Evolutionary conservation across 2,329 filamentous ascomycete genomes (phyloP).

Genomic region (Aspergillus tanneri): DNA sequence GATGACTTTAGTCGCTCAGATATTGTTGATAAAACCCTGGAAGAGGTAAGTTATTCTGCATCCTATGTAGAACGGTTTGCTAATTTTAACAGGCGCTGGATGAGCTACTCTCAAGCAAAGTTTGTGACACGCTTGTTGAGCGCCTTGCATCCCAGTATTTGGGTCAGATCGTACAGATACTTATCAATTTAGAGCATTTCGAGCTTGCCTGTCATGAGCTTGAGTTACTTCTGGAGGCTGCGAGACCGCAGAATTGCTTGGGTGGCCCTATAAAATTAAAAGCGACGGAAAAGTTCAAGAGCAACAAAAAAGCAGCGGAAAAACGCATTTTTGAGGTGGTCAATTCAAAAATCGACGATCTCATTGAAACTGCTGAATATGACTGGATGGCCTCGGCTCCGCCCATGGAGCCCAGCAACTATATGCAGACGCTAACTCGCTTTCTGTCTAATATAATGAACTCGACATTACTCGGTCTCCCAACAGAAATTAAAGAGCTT

Average conservation of each 20-base stretch:
- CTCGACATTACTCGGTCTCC: slow-evolving; percentile 87
- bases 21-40: slow-evolving; percentile 86
- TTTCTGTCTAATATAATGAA: slow-evolving; percentile 97
- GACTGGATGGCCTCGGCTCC: slow-evolving; percentile 71
- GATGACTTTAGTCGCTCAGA: slow-evolving; percentile 91
- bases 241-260: slow-evolving; percentile 74
- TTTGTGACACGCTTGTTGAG: slow-evolving; percentile 86
- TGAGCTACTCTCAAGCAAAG: slow-evolving; percentile 86
- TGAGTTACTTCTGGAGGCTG: slow-evolving; percentile 79
- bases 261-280: slow-evolving; percentile 75
- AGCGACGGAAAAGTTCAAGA: slow-evolving; percentile 82
- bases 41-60: slow-evolving; percentile 57
- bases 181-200: slow-evolving; percentile 97
- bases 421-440: slow-evolving; percentile 90
- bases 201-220: slow-evolving; percentile 89
- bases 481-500: slow-evolving; percentile 91
- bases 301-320: slow-evolving; percentile 92
- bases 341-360: slow-evolving; percentile 96
- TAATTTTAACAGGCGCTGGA: slow-evolving; percentile 69
- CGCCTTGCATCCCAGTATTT: slow-evolving; percentile 88
- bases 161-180: slow-evolving; percentile 95
- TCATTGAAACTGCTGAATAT: slow-evolving; percentile 96
- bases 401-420: slow-evolving; percentile 76
- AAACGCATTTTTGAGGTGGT: slow-evolving; percentile 98
- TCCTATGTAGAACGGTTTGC: slow-evolving; percentile 1